A percentile compares a stretch with the other conserved stretches of the same genome.
Evolutionary conservation across 495 filamentous ascomycete species (phyloP).

Genomic region (Parathielavia appendiculata): DNA sequence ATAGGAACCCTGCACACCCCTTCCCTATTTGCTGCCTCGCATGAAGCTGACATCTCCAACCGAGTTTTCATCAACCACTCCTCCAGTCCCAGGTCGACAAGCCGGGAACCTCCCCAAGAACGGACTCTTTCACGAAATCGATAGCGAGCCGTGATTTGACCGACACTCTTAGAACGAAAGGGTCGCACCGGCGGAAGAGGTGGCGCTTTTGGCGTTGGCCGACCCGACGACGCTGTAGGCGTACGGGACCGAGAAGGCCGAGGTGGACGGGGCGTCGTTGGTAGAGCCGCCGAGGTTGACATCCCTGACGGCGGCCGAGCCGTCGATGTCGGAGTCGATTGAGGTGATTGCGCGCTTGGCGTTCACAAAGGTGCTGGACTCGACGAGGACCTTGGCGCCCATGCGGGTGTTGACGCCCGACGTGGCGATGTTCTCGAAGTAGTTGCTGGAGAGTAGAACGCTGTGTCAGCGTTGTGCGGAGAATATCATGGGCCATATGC

Average conservation of each 20-base stretch:
- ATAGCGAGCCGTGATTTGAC: too few species aligned
- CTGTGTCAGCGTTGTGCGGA: background rate
- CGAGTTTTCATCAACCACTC: too few species aligned
- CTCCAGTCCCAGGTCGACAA: too few species aligned
- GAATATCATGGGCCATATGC: background rate
- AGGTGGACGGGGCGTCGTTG: background rate
- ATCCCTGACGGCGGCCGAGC: background rate
- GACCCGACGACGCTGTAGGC: background rate
- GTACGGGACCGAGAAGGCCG: background rate
- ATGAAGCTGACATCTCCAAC: too few species aligned
- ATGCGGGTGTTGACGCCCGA: slow-evolving; percentile 10
- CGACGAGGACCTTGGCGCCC: background rate
- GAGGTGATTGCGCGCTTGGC: slow-evolving; percentile 5
- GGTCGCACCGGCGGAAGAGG: background rate
- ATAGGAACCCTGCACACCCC: too few species aligned
- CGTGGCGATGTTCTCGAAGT: background rate
- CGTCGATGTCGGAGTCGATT: slow-evolving; percentile 5
- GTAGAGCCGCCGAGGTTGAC: slow-evolving; percentile 6
- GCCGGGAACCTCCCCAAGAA: too few species aligned
- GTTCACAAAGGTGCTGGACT: slow-evolving; percentile 6
- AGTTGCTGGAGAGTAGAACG: background rate
- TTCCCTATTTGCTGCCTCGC: too few species aligned
- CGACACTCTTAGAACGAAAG: background rate
- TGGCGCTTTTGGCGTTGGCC: slow-evolving; percentile 1
- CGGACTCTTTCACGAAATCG: background rate